Conservation (phyloP, 2,329 filamentous ascomycete genomes). For the Neonectria ditissima region DNA sequence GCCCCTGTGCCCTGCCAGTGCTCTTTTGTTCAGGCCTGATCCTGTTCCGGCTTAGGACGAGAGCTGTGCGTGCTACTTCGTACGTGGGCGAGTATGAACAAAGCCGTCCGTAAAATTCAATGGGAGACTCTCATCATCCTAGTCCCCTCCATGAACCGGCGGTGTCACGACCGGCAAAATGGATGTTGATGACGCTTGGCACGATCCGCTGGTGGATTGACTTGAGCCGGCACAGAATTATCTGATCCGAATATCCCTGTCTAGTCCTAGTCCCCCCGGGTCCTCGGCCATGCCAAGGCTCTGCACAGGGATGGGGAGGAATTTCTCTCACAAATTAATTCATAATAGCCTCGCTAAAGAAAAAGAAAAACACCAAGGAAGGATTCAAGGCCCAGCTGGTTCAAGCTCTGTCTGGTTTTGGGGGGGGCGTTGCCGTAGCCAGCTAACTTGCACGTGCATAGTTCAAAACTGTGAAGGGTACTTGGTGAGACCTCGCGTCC, state of each 20-base stretch:
- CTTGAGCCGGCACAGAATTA: slow-evolving; percentile 46
- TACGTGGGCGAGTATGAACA: not conserved
- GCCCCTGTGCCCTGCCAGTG: not conserved
- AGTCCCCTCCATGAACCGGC: not conserved
- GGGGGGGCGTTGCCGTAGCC: slow-evolving; percentile 15
- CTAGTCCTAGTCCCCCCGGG: not conserved
- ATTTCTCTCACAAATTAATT: not conserved
- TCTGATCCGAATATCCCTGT: slow-evolving; percentile 50
- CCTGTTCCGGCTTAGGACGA: not conserved
- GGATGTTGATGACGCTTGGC: not conserved
- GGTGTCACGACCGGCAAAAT: not conserved
- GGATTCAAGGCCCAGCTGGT: not conserved
- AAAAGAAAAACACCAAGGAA: not conserved
- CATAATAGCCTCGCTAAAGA: not conserved
- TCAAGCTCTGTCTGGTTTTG: not conserved
- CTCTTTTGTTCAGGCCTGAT: not conserved
- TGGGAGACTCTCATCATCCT: not conserved
- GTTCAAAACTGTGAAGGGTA: not conserved
- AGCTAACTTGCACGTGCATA: not conserved
- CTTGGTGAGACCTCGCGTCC: slow-evolving; percentile 2
- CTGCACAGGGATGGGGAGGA: not conserved
- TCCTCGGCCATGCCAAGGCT: not conserved
- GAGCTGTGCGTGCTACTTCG: no score
- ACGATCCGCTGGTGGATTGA: slow-evolving; percentile 22
- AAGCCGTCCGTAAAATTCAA: not conserved